Evolutionary conservation across 441 rosid species (phyloP).

Genomic region (Jatropha multifida): DNA sequence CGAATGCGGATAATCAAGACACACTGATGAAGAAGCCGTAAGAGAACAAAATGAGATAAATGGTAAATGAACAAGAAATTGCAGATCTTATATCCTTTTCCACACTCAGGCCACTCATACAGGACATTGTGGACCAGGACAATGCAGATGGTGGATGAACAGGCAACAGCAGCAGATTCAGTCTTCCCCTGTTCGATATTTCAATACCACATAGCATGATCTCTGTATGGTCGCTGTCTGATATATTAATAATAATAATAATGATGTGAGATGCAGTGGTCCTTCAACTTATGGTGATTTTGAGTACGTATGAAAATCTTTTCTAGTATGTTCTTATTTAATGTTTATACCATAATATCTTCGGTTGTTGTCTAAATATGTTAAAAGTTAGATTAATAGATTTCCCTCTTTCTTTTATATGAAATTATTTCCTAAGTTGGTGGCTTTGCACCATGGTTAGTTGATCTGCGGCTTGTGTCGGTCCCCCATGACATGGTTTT

Average conservation of each 20-base stretch:
- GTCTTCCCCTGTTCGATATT: not conserved
- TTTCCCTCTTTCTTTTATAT: not conserved
- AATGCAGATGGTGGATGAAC: not conserved
- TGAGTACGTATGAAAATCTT: not conserved
- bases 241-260: not conserved
- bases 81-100: not conserved
- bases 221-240: slow-evolving; percentile 16
- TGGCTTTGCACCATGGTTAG: slow-evolving; percentile 36
- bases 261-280: not conserved
- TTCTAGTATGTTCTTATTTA: not conserved
- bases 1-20: not conserved
- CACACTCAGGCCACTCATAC: not conserved
- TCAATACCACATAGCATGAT: slow-evolving; percentile 9
- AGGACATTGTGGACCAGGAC: slow-evolving; percentile 1
- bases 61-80: not conserved
- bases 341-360: not conserved
- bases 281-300: not conserved
- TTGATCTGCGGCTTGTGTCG: slow-evolving; percentile 44
- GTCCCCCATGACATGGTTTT: slow-evolving; percentile 20
- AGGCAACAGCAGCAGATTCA: not conserved
- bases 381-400: not conserved
- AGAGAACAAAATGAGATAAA: not conserved
- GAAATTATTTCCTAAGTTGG: slow-evolving; percentile 17
- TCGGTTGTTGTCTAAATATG: slow-evolving; percentile 2
- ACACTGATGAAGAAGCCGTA: not conserved